These are phyloP conservation scores for Pleurotus tuoliensis DNA, from an alignment of 768 basidiomycete genomes.

Conservation along the genomic window DNA sequence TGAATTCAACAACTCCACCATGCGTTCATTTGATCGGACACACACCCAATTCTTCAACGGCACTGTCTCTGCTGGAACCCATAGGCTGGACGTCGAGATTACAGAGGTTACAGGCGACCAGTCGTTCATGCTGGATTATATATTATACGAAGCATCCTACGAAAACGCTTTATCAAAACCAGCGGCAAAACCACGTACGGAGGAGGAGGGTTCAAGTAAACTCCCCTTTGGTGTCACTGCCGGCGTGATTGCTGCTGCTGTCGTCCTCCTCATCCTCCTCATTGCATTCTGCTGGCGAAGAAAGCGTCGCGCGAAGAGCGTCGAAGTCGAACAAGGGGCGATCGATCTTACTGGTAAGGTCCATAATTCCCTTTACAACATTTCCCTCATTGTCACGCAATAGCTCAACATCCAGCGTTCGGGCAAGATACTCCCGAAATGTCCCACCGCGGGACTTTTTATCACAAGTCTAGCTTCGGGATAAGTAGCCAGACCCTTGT, in stretches of 20 bases:
- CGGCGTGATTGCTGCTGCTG: slow-evolving; percentile 1
- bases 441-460: not conserved
- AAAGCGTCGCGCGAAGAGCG: not conserved
- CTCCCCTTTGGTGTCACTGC: slow-evolving; percentile 1
- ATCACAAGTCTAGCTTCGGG: slow-evolving; percentile 5
- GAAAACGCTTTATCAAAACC: slow-evolving; percentile 1
- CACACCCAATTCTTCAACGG: slow-evolving; percentile 30
- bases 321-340: not conserved
- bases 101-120: slow-evolving; percentile 27
- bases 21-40: slow-evolving; percentile 25
- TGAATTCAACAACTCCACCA: slow-evolving; percentile 14
- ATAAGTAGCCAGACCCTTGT: slow-evolving; percentile 6
- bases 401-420: slow-evolving; percentile 2
- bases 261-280: not conserved
- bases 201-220: not conserved
- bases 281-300: slow-evolving; percentile 7
- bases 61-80: slow-evolving; percentile 28
- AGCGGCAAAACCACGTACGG: not conserved
- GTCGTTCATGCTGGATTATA: slow-evolving; percentile 35
- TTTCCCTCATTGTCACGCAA: not conserved
- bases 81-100: slow-evolving; percentile 33
- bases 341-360: slow-evolving; percentile 1
- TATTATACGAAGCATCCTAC: slow-evolving; percentile 28
- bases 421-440: slow-evolving; percentile 3
- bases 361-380: not conserved